Base-by-base conservation (phyloP, 148 eudicot species). In the Nyssa sinensis region DNA sequence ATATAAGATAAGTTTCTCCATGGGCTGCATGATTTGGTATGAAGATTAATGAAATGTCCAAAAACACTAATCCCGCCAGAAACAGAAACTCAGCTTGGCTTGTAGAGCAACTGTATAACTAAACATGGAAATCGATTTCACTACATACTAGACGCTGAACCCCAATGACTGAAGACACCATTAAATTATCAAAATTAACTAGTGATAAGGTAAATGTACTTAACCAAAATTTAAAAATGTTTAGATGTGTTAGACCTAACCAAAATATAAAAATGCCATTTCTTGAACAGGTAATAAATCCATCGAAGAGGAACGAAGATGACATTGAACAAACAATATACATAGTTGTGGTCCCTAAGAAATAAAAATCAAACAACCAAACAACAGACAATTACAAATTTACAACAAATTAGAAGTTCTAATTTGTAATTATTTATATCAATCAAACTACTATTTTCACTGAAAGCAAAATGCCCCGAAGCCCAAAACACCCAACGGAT, bases 191-290 rank as follows among this genome's bases (percentile, higher is more conserved):
- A 62, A 47, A 33, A 39, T 78, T 14, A 19, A 9, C 49, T 47
- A 74, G 8, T 44, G 39, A 9, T 57, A 62, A 53, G 72, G 47
- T 55, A 9, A 63, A 66, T 47, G 24, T 28, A 30, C 14, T 31
- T 14, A 62, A 65, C 47, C 2, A 24, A 67, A 69, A 30, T 58
- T 70, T 27, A 19, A 24, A 64, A 67, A 41, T 47, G 64, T 16
- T 17, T 62, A 66, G 41, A 35, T 23, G 65, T 10, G 64, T 64
- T 25, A 12, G 65, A 63, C 70, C 88, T 85, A 75, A 92, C 97
- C 97, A 95, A 67, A 55, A 95, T 91, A 80, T 92, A 95, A 75
- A 90, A 95, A 82, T 95, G 99, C 99, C 96, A 95, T 81, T 95
- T 95, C 84, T 85, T 95, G 80, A 86, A 95, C 67, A 96, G 90